Evolutionary conservation across 2,329 filamentous ascomycete species (phyloP).

Genomic region (Calonectria fujianensis): DNA sequence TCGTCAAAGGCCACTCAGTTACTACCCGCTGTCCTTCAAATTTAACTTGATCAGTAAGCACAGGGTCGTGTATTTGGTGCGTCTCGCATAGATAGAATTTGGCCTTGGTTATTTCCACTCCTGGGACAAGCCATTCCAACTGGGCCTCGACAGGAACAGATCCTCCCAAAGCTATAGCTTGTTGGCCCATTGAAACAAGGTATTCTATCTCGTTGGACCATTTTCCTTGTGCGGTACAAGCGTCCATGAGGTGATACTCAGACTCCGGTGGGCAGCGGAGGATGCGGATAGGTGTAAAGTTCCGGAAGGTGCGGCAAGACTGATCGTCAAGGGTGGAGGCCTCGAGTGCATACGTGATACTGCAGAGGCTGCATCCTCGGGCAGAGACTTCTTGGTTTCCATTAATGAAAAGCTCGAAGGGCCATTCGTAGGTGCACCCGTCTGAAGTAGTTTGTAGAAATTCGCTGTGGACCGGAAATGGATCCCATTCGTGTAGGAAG

Average conservation of each 20-base stretch:
- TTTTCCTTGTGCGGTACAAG: neutral
- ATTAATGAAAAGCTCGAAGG: neutral
- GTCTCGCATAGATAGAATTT: constrained; percentile 10
- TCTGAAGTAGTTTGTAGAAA: neutral
- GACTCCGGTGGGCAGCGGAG: constrained; percentile 10
- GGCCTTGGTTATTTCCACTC: neutral
- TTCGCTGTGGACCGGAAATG: neutral
- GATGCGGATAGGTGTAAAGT: constrained; percentile 6
- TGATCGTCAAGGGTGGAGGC: neutral
- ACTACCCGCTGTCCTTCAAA: constrained; percentile 1
- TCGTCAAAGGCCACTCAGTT: neutral
- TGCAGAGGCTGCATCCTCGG: constrained; percentile 1
- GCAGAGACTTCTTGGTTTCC: constrained; percentile 10
- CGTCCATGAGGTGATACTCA: neutral
- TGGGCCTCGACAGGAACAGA: constrained; percentile 8
- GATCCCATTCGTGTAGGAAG: constrained; percentile 6
- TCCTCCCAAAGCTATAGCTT: neutral
- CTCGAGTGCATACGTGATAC: neutral
- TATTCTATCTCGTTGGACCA: neutral
- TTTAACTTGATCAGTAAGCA: neutral
- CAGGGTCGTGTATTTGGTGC: neutral
- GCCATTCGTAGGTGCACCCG: constrained; percentile 11
- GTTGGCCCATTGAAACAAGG: constrained; percentile 6
- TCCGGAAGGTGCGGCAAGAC: neutral
- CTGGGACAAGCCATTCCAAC: neutral